A percentile compares a stretch with the other conserved stretches of the same genome.
phyloP scores from a whole-genome alignment of 2,329 filamentous ascomycete species.

The Ceratocystis colombiana region DNA sequence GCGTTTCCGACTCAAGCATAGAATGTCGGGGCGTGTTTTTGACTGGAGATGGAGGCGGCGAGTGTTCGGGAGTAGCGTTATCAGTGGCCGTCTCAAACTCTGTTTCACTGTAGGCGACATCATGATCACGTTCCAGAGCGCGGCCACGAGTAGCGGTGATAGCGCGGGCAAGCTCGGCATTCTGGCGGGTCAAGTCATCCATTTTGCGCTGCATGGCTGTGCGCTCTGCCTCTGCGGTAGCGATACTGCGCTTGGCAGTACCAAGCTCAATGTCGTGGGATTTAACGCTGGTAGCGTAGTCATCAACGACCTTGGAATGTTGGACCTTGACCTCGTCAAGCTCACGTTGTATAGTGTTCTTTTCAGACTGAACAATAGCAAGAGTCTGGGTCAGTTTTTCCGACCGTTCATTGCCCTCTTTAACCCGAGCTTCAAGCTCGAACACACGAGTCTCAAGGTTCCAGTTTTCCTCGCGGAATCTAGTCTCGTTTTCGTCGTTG shows the following conservation, averaged over 20 bases:
- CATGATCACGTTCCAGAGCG: constrained; percentile 52
- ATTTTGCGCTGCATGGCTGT: constrained; percentile 71
- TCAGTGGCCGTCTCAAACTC: constrained; percentile 56
- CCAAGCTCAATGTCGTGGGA: constrained; percentile 84
- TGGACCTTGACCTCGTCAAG: constrained; percentile 78
- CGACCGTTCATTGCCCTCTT: constrained; percentile 70
- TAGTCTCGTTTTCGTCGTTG: constrained; percentile 86
- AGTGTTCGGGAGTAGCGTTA: constrained; percentile 72
- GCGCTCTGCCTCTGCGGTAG: constrained; percentile 67
- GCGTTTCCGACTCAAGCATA: constrained; percentile 85
- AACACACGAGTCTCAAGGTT: constrained; percentile 87
- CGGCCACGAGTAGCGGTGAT: constrained; percentile 64
- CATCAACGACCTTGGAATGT: constrained; percentile 69
- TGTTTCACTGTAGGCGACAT: constrained; percentile 50
- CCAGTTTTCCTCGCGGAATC: constrained; percentile 99
- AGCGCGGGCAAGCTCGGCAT: constrained; percentile 79
- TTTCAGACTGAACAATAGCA: constrained; percentile 60
- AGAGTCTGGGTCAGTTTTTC: constrained; percentile 68
- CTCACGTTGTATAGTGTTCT: constrained; percentile 68
- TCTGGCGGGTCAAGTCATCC: constrained; percentile 78
- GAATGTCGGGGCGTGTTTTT: constrained; percentile 81
- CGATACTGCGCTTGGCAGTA: constrained; percentile 68
- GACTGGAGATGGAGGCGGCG: constrained; percentile 77
- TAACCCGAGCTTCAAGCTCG: constrained; percentile 62
- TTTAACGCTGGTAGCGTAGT: constrained; percentile 65